Percentiles rank a stretch among this genome's conserved stretches.
phyloP scores from a whole-genome alignment of 768 basidiomycete species.

The Inosperma sp. region DNA sequence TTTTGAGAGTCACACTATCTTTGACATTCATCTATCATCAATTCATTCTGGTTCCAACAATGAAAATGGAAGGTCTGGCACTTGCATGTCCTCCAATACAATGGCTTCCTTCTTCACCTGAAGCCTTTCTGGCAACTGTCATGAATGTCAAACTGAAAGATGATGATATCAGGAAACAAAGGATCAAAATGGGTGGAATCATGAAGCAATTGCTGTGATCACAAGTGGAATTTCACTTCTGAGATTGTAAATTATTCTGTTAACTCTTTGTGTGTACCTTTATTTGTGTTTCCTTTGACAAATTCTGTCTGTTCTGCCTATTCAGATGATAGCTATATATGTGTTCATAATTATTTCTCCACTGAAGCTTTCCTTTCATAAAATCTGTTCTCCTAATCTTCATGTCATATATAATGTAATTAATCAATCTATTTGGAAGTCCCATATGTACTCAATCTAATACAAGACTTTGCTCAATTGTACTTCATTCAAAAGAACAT shows the following conservation, averaged over 20 bases:
- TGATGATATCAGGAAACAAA: slow-evolving; percentile 73
- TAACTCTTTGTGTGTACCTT: no score
- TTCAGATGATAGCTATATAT: no score
- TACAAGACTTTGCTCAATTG: slow-evolving; percentile 82
- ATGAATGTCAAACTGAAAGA: no score
- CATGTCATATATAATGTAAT: no score
- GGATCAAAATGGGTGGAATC: slow-evolving; percentile 68
- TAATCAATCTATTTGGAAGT: no score
- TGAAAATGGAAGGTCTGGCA: slow-evolving; percentile 38
- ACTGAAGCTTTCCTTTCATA: no score
- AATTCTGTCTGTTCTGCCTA: no score
- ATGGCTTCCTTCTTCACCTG: slow-evolving; percentile 53
- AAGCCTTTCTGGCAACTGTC: slow-evolving; percentile 64
- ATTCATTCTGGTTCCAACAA: slow-evolving; percentile 46
- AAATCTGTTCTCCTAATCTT: no score
- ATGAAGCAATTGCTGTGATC: slow-evolving; percentile 41
- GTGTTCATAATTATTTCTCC: no score
- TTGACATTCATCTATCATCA: slow-evolving; percentile 58
- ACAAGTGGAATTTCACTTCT: slow-evolving; percentile 23
- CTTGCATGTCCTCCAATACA: slow-evolving; percentile 47
- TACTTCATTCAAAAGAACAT: slow-evolving; percentile 80
- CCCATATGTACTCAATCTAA: no score
- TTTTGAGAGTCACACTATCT: slow-evolving; percentile 67
- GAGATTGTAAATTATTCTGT: slow-evolving; percentile 18
- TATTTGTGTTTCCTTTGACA: no score